Percentiles rank a stretch among this genome's conserved stretches.
Evolutionary conservation across 805 yeast species (phyloP).

Genomic region (Naumovozyma baii): DNA sequence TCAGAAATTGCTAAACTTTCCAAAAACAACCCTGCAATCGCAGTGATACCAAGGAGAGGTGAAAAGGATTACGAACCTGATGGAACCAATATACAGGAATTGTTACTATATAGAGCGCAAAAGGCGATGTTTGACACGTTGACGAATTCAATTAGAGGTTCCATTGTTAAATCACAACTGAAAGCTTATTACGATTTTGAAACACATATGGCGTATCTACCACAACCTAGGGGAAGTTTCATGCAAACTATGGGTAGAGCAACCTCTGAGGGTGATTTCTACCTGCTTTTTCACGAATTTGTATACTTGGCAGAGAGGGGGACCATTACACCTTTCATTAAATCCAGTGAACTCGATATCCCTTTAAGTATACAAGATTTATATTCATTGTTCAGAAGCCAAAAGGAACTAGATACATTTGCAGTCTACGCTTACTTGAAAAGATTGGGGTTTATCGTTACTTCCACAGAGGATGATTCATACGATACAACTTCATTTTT

Average conservation of each 20-base stretch:
- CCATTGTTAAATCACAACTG: conserved; percentile 38
- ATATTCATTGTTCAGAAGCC: conserved; percentile 40
- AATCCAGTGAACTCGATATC: conserved; percentile 21
- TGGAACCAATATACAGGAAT: conserved; percentile 47
- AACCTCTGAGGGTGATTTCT: conserved; percentile 38
- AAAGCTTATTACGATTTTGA: conserved; percentile 40
- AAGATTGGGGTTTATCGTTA: conserved; percentile 67
- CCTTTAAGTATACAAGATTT: conserved; percentile 55
- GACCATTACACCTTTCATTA: conserved; percentile 36
- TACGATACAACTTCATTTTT: conserved; percentile 8
- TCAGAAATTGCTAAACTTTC: conserved; percentile 28
- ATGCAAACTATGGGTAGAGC: conserved; percentile 63
- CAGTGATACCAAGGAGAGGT: conserved; percentile 56
- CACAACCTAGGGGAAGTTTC: conserved; percentile 59
- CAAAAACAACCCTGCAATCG: conserved; percentile 10
- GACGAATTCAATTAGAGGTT: conserved; percentile 37
- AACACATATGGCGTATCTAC: conserved; percentile 30
- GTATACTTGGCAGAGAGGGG: conserved; percentile 80
- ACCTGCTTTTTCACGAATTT: conserved; percentile 57
- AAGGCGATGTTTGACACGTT: conserved; percentile 68
- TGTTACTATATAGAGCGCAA: conserved; percentile 43
- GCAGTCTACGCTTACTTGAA: conserved; percentile 66
- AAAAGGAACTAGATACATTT: conserved; percentile 42
- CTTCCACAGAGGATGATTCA: conserved; percentile 16
- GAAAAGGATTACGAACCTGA: conserved; percentile 83